These are phyloP conservation scores for Magnolia changhungtana DNA, from an alignment of 164 flowering plant species.

Conservation along the genomic window DNA sequence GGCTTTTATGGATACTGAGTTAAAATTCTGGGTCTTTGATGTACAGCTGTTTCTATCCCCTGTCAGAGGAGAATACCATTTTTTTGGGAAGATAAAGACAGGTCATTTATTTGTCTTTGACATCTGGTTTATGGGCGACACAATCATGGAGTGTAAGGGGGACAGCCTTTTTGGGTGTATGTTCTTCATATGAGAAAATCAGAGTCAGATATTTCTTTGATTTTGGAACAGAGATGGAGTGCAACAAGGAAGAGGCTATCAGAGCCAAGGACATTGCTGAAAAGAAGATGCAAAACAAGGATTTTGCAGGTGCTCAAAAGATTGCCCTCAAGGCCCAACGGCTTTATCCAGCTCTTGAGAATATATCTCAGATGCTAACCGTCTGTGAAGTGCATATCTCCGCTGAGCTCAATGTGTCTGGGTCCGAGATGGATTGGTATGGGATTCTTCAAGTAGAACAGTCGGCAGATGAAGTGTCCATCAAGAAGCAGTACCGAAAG, in stretches of 20 bases:
- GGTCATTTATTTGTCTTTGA: background rate
- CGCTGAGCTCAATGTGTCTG: slow-evolving; percentile 43
- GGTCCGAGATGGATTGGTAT: slow-evolving; percentile 73
- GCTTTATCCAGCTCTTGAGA: slow-evolving; percentile 56
- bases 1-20: background rate
- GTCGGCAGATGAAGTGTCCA: slow-evolving; percentile 58
- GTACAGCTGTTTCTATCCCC: background rate
- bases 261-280: slow-evolving; percentile 73
- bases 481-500: slow-evolving; percentile 76
- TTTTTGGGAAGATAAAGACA: background rate
- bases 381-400: slow-evolving; percentile 84
- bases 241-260: slow-evolving; percentile 85
- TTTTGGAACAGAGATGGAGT: slow-evolving; percentile 48
- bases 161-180: slow-evolving; percentile 1
- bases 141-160: background rate
- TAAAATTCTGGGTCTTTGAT: background rate
- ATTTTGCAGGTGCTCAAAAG: slow-evolving; percentile 65
- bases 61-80: background rate
- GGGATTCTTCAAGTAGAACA: slow-evolving; percentile 60
- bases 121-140: background rate
- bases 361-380: slow-evolving; percentile 55
- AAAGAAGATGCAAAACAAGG: slow-evolving; percentile 53
- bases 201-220: background rate
- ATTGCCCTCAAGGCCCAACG: slow-evolving; percentile 59
- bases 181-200: slow-evolving; percentile 4